Evolutionary conservation across 2,329 filamentous ascomycete species (phyloP), one percentile per base, ranked within the genome.

Genomic region (Sporothrix pallida): DNA sequence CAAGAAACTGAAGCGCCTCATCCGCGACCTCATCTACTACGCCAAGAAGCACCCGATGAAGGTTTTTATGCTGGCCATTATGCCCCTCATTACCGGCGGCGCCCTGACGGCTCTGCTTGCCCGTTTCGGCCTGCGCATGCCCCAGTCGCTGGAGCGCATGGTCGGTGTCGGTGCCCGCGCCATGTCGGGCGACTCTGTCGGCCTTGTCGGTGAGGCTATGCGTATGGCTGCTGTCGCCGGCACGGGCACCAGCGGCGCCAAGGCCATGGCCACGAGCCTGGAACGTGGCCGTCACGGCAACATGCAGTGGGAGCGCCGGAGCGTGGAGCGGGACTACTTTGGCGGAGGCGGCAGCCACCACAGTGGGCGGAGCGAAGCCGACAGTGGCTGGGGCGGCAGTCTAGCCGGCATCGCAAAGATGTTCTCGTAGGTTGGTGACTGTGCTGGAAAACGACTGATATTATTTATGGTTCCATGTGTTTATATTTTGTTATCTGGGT

Each of bases 11-110:
- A 92, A 91, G 80, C 90, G 92, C 60, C 88, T 97, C 75, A 84
- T 97, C 73, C 92, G 92, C 79, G 91, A 97, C 80, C 89, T 98
- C 9, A 86, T 92, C 81, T 89, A 91, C 81, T 97, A 95, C 83
- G 92, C 93, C 78, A 92, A 93, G 80, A 87, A 90, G 52, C 92
- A 98, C 83, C 95, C 95, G 0, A 84, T 94, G 80, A 97, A 97
- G 83, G 93, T 97, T 67, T 93, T 98, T 84, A 86, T 93, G 85
- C 88, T 94, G 75, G 91, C 97, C 76, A 88, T 98, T 78, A 90
- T 98, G 88, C 95, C 95, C 10, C 87, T 98, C 74, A 85, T 98
- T 78, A 94, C 92, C 1, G 93, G 93, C 70, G 95, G 95, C 46
- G 92, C 93, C 42, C 83, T 98, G 77, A 91, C 91, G 9, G 93